phyloP scores from a whole-genome alignment of 2,329 filamentous ascomycete genomes.

The Colletotrichum magnum region DNA sequence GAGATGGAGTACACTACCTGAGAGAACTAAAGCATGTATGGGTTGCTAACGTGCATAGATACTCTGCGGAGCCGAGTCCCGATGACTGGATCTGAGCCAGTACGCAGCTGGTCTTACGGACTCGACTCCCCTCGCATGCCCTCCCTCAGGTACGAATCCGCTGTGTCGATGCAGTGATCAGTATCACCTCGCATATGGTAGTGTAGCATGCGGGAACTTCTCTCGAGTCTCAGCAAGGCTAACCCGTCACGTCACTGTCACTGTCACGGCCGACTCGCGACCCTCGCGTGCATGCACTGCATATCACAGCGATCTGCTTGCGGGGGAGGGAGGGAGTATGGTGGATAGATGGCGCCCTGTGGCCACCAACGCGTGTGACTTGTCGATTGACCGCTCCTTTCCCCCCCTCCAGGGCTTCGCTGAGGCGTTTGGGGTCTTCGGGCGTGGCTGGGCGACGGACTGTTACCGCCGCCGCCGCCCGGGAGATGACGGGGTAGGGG shows the following conservation, averaged over 20 bases:
- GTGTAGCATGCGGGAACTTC: constrained; percentile 22
- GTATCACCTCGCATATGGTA: constrained; percentile 33
- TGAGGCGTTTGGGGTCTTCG: constrained; percentile 7
- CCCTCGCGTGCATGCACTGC: constrained; percentile 20
- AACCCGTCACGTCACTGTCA: constrained; percentile 36
- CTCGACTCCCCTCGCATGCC: not conserved
- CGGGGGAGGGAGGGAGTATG: not conserved
- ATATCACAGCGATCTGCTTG: constrained; percentile 19
- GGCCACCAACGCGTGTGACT: constrained; percentile 18
- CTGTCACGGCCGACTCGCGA: constrained; percentile 20
- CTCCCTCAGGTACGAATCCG: not conserved
- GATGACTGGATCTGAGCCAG: constrained; percentile 14
- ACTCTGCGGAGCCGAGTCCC: constrained; percentile 5
- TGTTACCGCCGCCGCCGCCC: constrained; percentile 13
- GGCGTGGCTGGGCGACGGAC: constrained; percentile 21
- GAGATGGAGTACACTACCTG: no score
- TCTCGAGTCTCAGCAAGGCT: constrained; percentile 9
- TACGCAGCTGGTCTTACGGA: constrained; percentile 10
- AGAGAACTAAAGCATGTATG: not conserved
- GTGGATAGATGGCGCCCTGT: constrained; percentile 13
- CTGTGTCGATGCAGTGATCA: constrained; percentile 19
- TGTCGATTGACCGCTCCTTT: constrained; percentile 36
- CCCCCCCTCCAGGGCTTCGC: not conserved
- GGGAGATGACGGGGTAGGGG: constrained; percentile 25
- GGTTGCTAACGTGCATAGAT: not conserved